Conservation (phyloP, 441 rosid genomes). For the Euphorbia schlechtendalii region DNA sequence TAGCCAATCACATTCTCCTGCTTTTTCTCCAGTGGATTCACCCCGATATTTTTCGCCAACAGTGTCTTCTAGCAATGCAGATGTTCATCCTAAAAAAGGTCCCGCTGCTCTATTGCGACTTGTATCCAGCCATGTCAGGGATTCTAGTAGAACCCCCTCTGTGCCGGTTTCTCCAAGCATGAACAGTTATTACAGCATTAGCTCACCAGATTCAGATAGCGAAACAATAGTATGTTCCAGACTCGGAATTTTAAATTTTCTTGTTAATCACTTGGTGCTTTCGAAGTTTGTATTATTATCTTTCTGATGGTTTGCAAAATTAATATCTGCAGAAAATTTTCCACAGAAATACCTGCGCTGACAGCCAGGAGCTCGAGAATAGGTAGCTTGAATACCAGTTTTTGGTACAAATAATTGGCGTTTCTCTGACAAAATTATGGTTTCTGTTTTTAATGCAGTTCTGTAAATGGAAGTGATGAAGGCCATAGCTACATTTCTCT, state of each 20-base stretch:
- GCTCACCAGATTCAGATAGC: conserved; percentile 37
- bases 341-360: conserved; percentile 19
- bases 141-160: conserved; percentile 22
- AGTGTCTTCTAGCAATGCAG: conserved; percentile 30
- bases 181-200: conserved; percentile 26
- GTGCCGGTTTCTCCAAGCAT: conserved; percentile 31
- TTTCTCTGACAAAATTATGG: too few species aligned
- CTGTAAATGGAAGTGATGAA: conserved; percentile 35
- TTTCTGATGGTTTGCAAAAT: conserved; percentile 19
- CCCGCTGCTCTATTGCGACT: conserved; percentile 24
- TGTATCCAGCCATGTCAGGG: conserved; percentile 26
- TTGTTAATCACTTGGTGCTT: background rate
- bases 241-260: background rate
- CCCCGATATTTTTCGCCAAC: conserved; percentile 31
- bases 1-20: conserved; percentile 23
- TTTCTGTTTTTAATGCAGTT: conserved; percentile 26
- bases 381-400: conserved; percentile 22
- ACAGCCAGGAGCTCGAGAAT: conserved; percentile 26
- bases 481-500: conserved; percentile 41
- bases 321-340: conserved; percentile 22
- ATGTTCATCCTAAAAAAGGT: conserved; percentile 23
- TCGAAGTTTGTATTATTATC: too few species aligned
- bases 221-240: conserved; percentile 26
- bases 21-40: conserved; percentile 35
- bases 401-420: background rate